Evolutionary conservation across 1,284 basidiomycete genomes (phyloP).

Genomic region (Erythrobasidium hasegawianum): DNA sequence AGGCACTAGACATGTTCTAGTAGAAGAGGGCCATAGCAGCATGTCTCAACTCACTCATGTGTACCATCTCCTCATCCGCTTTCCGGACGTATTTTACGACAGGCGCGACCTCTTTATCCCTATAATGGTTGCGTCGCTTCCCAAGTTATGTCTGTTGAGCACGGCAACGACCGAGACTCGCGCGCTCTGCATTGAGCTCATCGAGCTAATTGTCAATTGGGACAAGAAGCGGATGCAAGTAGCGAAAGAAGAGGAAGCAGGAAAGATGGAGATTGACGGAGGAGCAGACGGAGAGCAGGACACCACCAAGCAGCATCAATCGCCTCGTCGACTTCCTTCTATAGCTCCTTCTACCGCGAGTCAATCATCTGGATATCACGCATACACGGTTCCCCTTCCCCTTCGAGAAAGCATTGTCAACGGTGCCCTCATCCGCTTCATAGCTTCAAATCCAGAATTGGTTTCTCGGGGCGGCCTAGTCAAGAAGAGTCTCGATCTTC

Average conservation of each 20-base stretch:
- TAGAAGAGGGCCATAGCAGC: slow-evolving; percentile 75
- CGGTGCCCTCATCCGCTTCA: slow-evolving; percentile 81
- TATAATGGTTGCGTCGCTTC: slow-evolving; percentile 85
- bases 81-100: slow-evolving; percentile 87
- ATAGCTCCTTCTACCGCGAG: slow-evolving; percentile 49
- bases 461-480: slow-evolving; percentile 63
- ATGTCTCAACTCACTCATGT: slow-evolving; percentile 81
- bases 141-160: slow-evolving; percentile 78
- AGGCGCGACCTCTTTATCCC: slow-evolving; percentile 93
- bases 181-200: slow-evolving; percentile 53
- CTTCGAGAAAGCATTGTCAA: slow-evolving; percentile 84
- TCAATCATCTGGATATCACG: slow-evolving; percentile 30
- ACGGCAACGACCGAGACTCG: slow-evolving; percentile 74
- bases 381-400: slow-evolving; percentile 57
- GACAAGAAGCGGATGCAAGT: slow-evolving; percentile 54
- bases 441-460: slow-evolving; percentile 67
- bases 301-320: slow-evolving; percentile 7
- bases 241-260: slow-evolving; percentile 50
- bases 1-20: slow-evolving; percentile 77
- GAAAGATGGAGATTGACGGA: slow-evolving; percentile 50
- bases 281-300: slow-evolving; percentile 39
- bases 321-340: slow-evolving; percentile 45
- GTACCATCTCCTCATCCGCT: slow-evolving; percentile 87
- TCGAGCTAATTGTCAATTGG: slow-evolving; percentile 51
- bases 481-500: slow-evolving; percentile 71